phyloP scores from a whole-genome alignment of 2,329 filamentous ascomycete species.

The Pyrenophora teres region DNA sequence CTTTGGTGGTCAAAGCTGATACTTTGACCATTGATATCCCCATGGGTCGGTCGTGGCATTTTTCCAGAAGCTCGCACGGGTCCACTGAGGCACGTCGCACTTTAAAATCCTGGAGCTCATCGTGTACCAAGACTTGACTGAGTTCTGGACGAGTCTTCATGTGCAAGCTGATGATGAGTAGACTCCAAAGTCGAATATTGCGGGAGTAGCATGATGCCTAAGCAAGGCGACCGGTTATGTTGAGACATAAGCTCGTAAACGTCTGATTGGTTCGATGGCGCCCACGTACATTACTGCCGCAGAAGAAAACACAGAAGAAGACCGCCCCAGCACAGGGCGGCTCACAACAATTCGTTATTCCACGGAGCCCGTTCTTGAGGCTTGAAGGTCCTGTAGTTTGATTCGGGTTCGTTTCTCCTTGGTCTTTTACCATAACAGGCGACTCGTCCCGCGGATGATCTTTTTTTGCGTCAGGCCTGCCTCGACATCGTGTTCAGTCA shows the following conservation, averaged over 20 bases:
- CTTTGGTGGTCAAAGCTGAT: slow-evolving; percentile 14
- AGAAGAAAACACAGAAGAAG: too few relatives aligned
- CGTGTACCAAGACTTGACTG: too few relatives aligned
- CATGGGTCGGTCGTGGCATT: slow-evolving; percentile 16
- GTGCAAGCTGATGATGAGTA: too few relatives aligned
- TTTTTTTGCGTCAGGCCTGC: slow-evolving; percentile 11
- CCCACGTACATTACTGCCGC: too few relatives aligned
- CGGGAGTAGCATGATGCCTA: too few relatives aligned
- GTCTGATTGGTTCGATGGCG: too few relatives aligned
- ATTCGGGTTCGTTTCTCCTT: neutral
- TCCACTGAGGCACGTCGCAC: neutral
- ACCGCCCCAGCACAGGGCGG: neutral
- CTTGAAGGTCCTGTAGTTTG: slow-evolving; percentile 2
- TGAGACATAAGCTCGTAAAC: too few relatives aligned
- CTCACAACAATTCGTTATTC: neutral
- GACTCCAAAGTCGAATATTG: too few relatives aligned
- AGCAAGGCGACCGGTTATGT: too few relatives aligned
- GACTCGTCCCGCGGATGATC: slow-evolving; percentile 22
- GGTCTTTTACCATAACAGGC: slow-evolving; percentile 2
- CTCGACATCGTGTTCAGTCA: neutral
- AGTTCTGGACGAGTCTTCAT: too few relatives aligned
- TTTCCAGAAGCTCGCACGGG: slow-evolving; percentile 12
- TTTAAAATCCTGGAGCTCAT: too few relatives aligned
- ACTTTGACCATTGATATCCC: neutral
- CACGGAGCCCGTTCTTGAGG: slow-evolving; percentile 3